These are phyloP conservation scores for Lolium multiflorum DNA, from an alignment of 176 grass and related monocot species.

Conservation along the genomic window DNA sequence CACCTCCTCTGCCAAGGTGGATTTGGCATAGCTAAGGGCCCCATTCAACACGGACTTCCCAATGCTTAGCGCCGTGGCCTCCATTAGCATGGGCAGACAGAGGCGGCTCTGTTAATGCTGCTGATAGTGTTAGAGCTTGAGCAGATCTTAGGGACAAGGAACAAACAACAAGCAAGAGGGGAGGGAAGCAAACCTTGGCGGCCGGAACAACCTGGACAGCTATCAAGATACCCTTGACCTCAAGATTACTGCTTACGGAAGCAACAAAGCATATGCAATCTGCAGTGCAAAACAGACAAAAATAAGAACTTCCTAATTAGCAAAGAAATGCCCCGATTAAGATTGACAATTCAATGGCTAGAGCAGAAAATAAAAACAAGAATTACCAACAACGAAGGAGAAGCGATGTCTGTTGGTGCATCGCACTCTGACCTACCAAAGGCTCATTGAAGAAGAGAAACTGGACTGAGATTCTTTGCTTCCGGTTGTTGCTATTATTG, in stretches of 20 bases:
- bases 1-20: slow-evolving; percentile 14
- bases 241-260: neutral
- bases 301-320: neutral
- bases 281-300: neutral
- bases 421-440: neutral
- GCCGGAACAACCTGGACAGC: neutral
- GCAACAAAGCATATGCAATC: neutral
- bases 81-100: neutral
- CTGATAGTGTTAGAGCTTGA: neutral
- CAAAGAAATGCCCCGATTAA: neutral
- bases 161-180: neutral
- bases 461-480: neutral
- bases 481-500: neutral
- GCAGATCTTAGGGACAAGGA: neutral
- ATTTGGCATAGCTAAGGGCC: neutral
- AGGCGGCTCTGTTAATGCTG: neutral
- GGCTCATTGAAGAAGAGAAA: neutral
- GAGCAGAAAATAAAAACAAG: neutral
- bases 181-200: neutral
- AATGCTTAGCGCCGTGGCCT: neutral
- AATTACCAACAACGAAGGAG: neutral
- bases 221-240: neutral
- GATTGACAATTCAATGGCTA: neutral
- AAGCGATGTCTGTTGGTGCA: neutral
- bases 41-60: slow-evolving; percentile 27